phyloP scores from a whole-genome alignment of 257 asterid species.

The Craterostigma plantagineum region DNA sequence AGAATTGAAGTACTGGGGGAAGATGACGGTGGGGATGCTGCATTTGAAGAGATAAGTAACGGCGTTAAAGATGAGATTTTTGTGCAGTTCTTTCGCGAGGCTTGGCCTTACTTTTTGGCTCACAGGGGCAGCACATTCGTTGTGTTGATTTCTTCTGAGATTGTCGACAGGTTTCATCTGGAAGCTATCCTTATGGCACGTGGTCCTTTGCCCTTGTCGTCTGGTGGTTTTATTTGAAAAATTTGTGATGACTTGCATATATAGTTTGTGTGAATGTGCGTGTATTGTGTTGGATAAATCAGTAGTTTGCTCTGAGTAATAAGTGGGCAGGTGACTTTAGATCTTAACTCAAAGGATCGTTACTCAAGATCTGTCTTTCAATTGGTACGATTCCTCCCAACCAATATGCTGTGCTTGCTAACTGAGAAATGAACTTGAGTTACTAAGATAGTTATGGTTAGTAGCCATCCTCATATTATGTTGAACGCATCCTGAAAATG shows the following conservation, averaged over 20 bases:
- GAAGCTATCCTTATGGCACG: slow-evolving; percentile 72
- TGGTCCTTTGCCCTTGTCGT: slow-evolving; percentile 3
- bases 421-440: too few species aligned
- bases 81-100: slow-evolving; percentile 68
- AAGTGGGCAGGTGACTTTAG: too few species aligned
- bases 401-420: too few species aligned
- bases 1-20: too few species aligned
- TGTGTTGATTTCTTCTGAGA: slow-evolving; percentile 66
- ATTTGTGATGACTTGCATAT: background rate
- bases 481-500: background rate
- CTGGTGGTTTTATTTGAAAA: background rate
- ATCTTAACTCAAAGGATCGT: too few species aligned
- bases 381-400: too few species aligned
- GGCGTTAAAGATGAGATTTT: slow-evolving; percentile 44
- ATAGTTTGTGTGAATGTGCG: background rate
- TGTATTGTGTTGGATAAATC: too few species aligned
- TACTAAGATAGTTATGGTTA: too few species aligned
- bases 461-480: background rate
- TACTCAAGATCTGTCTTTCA: too few species aligned
- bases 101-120: slow-evolving; percentile 84
- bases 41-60: too few species aligned
- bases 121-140: slow-evolving; percentile 95
- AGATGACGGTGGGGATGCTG: too few species aligned
- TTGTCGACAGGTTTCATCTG: slow-evolving; percentile 56
- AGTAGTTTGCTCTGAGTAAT: too few species aligned